These are phyloP conservation scores for Aspergillus glaucus DNA, from an alignment of 2,329 filamentous ascomycete genomes.

Conservation along the genomic window DNA sequence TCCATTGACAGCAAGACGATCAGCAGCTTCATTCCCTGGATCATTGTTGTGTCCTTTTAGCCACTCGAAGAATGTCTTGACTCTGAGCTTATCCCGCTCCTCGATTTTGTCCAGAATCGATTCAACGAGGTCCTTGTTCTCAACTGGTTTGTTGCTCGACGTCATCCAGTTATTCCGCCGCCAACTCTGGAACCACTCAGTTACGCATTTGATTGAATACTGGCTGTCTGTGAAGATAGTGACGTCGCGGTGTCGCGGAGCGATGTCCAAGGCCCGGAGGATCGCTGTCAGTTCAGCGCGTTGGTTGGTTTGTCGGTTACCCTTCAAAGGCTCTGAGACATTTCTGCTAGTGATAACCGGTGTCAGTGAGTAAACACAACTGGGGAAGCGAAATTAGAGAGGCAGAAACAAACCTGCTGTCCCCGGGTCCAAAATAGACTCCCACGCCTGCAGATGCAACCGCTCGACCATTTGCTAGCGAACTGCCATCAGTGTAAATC, in stretches of 20 bases:
- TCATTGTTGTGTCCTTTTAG: conserved; percentile 77
- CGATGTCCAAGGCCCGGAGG: conserved; percentile 71
- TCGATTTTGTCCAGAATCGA: conserved; percentile 65
- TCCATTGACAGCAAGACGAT: conserved; percentile 66
- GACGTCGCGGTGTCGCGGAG: conserved; percentile 60
- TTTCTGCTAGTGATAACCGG: conserved; percentile 45
- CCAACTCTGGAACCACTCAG: conserved; percentile 77
- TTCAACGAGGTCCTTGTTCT: conserved; percentile 80
- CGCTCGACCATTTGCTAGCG: conserved; percentile 51
- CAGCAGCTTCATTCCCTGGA: conserved; percentile 72
- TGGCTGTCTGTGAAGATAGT: conserved; percentile 82
- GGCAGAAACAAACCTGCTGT: conserved; percentile 43
- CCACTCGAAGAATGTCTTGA: conserved; percentile 71
- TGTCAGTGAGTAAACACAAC: conserved; percentile 17
- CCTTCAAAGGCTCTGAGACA: conserved; percentile 68
- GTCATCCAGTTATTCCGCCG: conserved; percentile 70
- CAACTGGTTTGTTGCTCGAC: conserved; percentile 62
- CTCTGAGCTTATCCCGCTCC: conserved; percentile 55
- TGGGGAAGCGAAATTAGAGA: background rate
- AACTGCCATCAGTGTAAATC: conserved; percentile 60
- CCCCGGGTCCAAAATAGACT: conserved; percentile 58
- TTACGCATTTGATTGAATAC: conserved; percentile 86
- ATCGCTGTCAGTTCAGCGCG: conserved; percentile 92
- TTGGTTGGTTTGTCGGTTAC: conserved; percentile 81
- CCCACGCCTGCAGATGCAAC: conserved; percentile 56